A percentile compares a stretch with the other conserved stretches of the same genome.
Conservation (phyloP, 148 eudicot species). For the Chenopodium album region DNA sequence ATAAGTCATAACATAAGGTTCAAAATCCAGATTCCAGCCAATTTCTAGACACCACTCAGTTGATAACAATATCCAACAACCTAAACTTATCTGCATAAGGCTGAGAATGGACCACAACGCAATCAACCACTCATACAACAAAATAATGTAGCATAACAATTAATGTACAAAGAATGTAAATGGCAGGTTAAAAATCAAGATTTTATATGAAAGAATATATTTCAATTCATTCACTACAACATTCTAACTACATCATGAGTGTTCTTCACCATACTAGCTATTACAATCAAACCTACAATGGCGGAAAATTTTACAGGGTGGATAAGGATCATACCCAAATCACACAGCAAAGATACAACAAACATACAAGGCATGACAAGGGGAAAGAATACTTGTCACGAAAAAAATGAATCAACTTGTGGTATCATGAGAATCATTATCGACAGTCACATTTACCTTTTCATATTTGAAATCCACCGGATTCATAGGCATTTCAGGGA, state of each 20-base stretch:
- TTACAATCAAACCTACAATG: slow-evolving; percentile 20
- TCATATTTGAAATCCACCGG: slow-evolving; percentile 47
- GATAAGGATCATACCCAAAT: slow-evolving; percentile 21
- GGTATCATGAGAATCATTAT: slow-evolving; percentile 33
- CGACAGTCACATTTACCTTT: slow-evolving; percentile 51
- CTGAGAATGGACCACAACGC: neutral
- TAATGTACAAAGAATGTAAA: neutral
- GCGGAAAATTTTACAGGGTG: slow-evolving; percentile 21
- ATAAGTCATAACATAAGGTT: neutral
- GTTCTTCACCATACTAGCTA: slow-evolving; percentile 20
- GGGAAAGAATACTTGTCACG: neutral
- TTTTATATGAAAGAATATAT: slow-evolving; percentile 1
- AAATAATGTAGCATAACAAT: neutral
- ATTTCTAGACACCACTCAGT: neutral
- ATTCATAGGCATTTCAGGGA: slow-evolving; percentile 34
- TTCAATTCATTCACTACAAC: neutral
- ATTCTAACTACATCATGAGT: neutral
- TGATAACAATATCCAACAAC: neutral
- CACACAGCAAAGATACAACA: slow-evolving; percentile 27
- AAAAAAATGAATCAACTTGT: slow-evolving; percentile 24
- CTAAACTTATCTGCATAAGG: neutral
- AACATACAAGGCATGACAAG: neutral
- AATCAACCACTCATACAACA: neutral
- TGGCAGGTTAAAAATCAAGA: neutral
- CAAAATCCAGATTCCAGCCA: neutral